phyloP scores from a whole-genome alignment of 176 grass and related monocot genomes.

The Saccharum spontaneum region DNA sequence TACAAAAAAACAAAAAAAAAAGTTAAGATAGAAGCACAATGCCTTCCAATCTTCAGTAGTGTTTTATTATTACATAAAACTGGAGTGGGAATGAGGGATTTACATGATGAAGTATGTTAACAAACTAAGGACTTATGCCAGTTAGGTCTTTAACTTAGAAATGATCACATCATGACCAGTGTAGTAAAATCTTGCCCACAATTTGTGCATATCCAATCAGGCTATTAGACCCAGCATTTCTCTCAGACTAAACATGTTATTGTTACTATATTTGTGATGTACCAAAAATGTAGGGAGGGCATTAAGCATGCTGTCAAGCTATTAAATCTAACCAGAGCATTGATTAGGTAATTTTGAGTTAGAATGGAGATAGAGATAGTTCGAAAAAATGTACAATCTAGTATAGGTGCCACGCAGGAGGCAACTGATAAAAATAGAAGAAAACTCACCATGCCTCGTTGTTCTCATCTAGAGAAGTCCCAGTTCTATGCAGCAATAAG shows the following conservation, averaged over 20 bases:
- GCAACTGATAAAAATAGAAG: background rate
- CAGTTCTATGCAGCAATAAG: background rate
- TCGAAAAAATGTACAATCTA: constrained; percentile 11
- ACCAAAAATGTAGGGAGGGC: background rate
- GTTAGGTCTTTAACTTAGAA: background rate
- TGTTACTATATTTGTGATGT: constrained; percentile 18
- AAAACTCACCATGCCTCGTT: constrained; percentile 38
- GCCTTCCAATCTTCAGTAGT: background rate
- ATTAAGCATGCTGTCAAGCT: constrained; percentile 13
- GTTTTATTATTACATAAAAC: constrained; percentile 6
- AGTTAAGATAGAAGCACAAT: background rate
- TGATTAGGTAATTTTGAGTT: constrained; percentile 6
- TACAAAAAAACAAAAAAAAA: constrained; percentile 37
- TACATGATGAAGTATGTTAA: background rate
- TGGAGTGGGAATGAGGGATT: background rate
- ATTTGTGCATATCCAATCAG: background rate
- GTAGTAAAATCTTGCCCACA: constrained; percentile 13
- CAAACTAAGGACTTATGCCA: background rate
- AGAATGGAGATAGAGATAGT: constrained; percentile 14
- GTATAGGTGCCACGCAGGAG: background rate
- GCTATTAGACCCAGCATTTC: background rate
- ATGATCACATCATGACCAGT: background rate
- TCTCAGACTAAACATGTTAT: background rate
- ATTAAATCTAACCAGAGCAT: background rate
- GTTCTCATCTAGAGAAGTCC: constrained; percentile 16